Evolutionary conservation across 768 basidiomycete genomes (phyloP).

Genomic region (Tephrocybe sp.): DNA sequence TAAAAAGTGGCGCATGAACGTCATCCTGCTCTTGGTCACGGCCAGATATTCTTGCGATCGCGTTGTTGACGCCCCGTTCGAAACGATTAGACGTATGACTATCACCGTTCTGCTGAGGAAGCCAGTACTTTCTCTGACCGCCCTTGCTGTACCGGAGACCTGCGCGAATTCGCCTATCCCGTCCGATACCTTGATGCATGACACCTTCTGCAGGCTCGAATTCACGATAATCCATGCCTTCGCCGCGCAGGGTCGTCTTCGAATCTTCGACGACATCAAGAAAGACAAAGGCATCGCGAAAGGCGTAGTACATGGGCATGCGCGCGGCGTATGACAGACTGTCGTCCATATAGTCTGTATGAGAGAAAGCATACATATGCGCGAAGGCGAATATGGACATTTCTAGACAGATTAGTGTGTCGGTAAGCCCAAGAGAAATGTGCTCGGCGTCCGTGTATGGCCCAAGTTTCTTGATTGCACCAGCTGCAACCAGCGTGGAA

Average conservation of each 20-base stretch:
- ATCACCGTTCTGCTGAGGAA: conserved; percentile 62
- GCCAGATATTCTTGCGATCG: conserved; percentile 40
- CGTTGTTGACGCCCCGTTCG: conserved; percentile 42
- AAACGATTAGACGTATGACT: conserved; percentile 37
- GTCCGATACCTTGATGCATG: conserved; percentile 86
- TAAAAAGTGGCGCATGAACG: conserved; percentile 74
- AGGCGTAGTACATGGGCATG: conserved; percentile 85
- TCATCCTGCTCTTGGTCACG: conserved; percentile 45
- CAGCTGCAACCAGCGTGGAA: conserved; percentile 84
- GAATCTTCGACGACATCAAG: conserved; percentile 88
- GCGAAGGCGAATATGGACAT: conserved; percentile 98
- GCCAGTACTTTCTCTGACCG: conserved; percentile 95
- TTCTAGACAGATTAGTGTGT: conserved; percentile 91
- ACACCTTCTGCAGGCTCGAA: conserved; percentile 96
- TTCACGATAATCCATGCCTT: conserved; percentile 93
- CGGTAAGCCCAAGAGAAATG: conserved; percentile 88
- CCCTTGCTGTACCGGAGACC: conserved; percentile 90
- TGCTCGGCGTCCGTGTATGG: conserved; percentile 87
- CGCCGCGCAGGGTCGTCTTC: conserved; percentile 77
- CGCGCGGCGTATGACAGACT: conserved; percentile 71
- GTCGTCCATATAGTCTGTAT: conserved; percentile 78
- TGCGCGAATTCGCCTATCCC: conserved; percentile 86
- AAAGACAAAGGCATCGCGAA: conserved; percentile 84
- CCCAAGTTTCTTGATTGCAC: conserved; percentile 75
- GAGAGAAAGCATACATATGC: conserved; percentile 93